A percentile compares a stretch with the other conserved stretches of the same genome.
phyloP scores from a whole-genome alignment of 1,284 basidiomycete species.

The Xanthoconium separans region DNA sequence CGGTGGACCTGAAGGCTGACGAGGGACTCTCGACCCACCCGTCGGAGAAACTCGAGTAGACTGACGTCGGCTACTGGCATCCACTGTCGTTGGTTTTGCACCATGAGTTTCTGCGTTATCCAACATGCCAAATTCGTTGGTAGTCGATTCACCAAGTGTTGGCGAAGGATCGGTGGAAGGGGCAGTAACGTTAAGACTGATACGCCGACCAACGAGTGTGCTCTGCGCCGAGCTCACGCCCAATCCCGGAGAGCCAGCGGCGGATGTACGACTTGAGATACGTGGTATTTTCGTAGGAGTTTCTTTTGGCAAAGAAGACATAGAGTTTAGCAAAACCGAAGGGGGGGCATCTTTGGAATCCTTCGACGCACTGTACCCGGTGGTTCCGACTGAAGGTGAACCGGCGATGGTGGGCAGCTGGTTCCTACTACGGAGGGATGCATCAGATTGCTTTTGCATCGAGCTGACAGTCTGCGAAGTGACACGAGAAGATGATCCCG shows the following conservation, averaged over 20 bases:
- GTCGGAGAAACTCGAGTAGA: conserved; percentile 64
- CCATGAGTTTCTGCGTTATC: conserved; percentile 48
- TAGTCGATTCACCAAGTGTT: conserved; percentile 42
- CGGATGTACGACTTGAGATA: conserved; percentile 78
- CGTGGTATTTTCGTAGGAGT: conserved; percentile 95
- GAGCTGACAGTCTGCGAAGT: conserved; percentile 77
- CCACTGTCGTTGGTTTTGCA: conserved; percentile 40
- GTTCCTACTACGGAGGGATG: conserved; percentile 70
- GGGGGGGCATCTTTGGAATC: conserved; percentile 58
- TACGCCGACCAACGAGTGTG: conserved; percentile 52
- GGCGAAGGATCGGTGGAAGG: conserved; percentile 68
- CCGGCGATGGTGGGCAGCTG: conserved; percentile 87
- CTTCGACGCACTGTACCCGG: conserved; percentile 46
- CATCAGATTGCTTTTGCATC: conserved; percentile 78
- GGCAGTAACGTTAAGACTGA: conserved; percentile 56
- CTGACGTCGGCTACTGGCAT: conserved; percentile 40
- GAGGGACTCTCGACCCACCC: conserved; percentile 56
- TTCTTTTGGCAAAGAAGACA: conserved; percentile 62
- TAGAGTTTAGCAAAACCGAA: conserved; percentile 49
- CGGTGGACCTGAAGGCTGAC: conserved; percentile 57
- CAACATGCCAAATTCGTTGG: conserved; percentile 79
- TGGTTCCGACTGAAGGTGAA: conserved; percentile 79
- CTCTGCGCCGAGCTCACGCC: conserved; percentile 52
- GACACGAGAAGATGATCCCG: conserved; percentile 55
- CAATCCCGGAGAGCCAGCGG: conserved; percentile 62